Percentiles rank a stretch among this genome's conserved stretches.
These are phyloP conservation scores for Cytospora schulzeri DNA, from an alignment of 2,329 filamentous ascomycete genomes.

Conservation along the genomic window DNA sequence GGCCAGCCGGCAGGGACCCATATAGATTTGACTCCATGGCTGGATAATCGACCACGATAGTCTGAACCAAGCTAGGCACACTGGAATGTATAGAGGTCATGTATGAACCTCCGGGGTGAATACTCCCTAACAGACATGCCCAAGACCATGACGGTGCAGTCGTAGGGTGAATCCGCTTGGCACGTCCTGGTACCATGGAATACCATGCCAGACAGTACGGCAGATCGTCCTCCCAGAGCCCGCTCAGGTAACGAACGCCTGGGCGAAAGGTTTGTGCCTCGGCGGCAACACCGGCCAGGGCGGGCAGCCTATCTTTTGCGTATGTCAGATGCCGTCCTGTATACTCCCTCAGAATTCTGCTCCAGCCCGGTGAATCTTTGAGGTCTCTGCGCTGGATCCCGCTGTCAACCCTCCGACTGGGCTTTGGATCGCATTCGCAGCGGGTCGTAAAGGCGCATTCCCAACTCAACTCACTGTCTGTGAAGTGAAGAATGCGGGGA, in stretches of 20 bases:
- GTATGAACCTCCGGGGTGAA: too few species aligned
- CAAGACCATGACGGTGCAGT: not conserved
- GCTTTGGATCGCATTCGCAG: not conserved
- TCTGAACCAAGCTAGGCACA: not conserved
- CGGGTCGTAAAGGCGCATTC: not conserved
- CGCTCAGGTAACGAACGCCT: not conserved
- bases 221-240: not conserved
- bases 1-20: not conserved
- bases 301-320: not conserved
- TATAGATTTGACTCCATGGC: not conserved
- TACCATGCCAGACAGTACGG: not conserved
- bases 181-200: not conserved
- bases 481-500: not conserved
- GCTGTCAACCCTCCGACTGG: not conserved
- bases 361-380: too few species aligned
- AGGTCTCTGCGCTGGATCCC: not conserved
- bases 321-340: not conserved
- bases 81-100: too few species aligned
- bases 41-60: not conserved
- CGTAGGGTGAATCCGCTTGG: not conserved
- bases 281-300: not conserved
- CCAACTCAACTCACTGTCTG: not conserved
- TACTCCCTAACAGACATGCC: not conserved
- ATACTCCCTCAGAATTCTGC: not conserved
- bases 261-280: not conserved